These are phyloP conservation scores for Diaporthe batatas DNA, from an alignment of 2,329 filamentous ascomycete species.

Conservation along the genomic window DNA sequence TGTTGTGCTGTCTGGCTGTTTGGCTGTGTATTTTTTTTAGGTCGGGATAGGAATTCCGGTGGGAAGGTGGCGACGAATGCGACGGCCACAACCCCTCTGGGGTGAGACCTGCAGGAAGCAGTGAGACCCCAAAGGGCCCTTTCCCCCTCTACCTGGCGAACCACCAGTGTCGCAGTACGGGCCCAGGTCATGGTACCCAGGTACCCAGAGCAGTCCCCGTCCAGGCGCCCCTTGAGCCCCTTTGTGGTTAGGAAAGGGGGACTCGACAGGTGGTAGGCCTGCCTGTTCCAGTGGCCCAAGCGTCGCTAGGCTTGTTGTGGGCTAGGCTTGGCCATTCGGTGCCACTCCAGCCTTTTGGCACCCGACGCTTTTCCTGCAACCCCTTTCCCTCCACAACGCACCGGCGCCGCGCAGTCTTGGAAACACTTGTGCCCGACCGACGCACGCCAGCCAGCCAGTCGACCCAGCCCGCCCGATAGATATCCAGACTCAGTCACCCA, in stretches of 20 bases:
- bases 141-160: constrained; percentile 16
- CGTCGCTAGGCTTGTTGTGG: constrained; percentile 31
- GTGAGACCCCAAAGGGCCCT: background rate
- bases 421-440: constrained; percentile 34
- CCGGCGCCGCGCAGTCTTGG: constrained; percentile 22
- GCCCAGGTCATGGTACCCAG: constrained; percentile 7
- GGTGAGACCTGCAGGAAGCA: constrained; percentile 24
- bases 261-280: constrained; percentile 29
- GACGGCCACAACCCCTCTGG: background rate
- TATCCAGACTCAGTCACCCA: constrained; percentile 4
- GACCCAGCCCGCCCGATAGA: background rate
- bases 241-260: constrained; percentile 27
- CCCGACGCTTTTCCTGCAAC: constrained; percentile 38
- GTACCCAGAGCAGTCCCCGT: background rate
- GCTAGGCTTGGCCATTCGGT: constrained; percentile 31
- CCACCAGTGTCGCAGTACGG: constrained; percentile 20
- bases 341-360: constrained; percentile 36
- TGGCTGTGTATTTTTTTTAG: background rate
- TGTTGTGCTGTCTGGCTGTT: no score
- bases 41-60: background rate
- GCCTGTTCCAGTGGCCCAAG: constrained; percentile 32
- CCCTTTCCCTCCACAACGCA: constrained; percentile 35
- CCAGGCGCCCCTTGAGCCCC: constrained; percentile 15
- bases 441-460: constrained; percentile 26
- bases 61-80: constrained; percentile 8